Evolutionary conservation across 805 yeast genomes (phyloP).

Genomic region (Sungouiella blattae): DNA sequence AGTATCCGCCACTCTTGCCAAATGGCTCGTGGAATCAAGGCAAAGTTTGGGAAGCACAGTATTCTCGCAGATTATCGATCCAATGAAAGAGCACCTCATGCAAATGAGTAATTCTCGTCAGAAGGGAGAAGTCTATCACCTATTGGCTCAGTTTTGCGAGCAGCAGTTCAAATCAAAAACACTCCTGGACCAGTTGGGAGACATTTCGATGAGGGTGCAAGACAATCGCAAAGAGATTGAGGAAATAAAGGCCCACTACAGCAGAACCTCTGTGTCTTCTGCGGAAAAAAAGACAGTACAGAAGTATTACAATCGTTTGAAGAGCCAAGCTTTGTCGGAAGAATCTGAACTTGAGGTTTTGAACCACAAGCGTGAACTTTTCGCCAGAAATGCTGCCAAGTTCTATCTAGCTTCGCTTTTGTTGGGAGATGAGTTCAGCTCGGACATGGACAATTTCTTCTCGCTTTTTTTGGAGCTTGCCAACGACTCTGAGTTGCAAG

Average conservation of each 20-base stretch:
- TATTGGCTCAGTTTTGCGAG: conserved; percentile 73
- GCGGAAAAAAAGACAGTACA: conserved; percentile 52
- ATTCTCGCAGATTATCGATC: conserved; percentile 52
- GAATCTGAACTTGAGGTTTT: conserved; percentile 40
- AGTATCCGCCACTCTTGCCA: conserved; percentile 46
- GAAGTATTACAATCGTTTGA: conserved; percentile 47
- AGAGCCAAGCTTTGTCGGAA: conserved; percentile 49
- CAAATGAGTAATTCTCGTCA: conserved; percentile 16
- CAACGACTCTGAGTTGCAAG: conserved; percentile 41
- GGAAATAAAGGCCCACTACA: conserved; percentile 44
- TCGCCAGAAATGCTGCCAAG: conserved; percentile 51
- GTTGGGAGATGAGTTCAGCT: conserved; percentile 40
- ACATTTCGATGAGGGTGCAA: conserved; percentile 36
- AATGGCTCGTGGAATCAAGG: conserved; percentile 71
- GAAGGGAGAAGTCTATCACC: conserved; percentile 48
- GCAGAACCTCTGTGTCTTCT: conserved; percentile 36
- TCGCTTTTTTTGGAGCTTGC: conserved; percentile 77
- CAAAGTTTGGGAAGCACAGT: conserved; percentile 63
- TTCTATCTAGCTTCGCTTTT: conserved; percentile 58
- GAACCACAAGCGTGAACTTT: conserved; percentile 33
- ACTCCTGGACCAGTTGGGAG: conserved; percentile 42
- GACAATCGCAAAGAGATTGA: conserved; percentile 46
- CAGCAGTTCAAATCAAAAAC: conserved; percentile 49
- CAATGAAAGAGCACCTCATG: conserved; percentile 27
- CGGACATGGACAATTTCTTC: conserved; percentile 71